Evolutionary conservation across 2,329 filamentous ascomycete genomes (phyloP).

Genomic region (Macrophomina tecta): DNA sequence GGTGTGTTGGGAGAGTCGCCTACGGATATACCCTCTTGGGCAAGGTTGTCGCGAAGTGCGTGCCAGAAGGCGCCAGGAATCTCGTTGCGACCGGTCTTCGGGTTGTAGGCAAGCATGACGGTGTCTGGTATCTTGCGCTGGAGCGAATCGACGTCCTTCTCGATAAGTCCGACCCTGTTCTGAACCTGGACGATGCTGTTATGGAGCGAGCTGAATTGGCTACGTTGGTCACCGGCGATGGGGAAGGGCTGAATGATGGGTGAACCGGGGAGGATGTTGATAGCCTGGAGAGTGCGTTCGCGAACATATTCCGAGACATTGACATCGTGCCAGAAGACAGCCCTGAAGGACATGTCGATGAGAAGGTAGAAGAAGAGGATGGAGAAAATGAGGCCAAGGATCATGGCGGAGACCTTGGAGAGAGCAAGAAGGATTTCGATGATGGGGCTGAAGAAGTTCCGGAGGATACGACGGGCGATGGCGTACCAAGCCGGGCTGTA

Average conservation of each 20-base stretch:
- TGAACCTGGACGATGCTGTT: conserved; percentile 11
- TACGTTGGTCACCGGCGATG: neutral
- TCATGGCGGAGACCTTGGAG: conserved; percentile 11
- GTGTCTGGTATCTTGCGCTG: conserved; percentile 60
- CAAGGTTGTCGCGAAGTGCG: conserved; percentile 64
- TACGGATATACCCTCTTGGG: conserved; percentile 44
- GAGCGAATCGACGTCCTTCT: conserved; percentile 42
- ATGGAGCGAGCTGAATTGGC: neutral
- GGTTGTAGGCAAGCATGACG: conserved; percentile 60
- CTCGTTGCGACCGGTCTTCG: conserved; percentile 58
- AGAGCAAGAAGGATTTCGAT: neutral
- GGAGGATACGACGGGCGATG: conserved; percentile 7
- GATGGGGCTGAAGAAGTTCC: conserved; percentile 5
- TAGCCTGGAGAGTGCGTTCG: neutral
- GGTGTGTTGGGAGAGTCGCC: neutral
- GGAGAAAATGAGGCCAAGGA: conserved; percentile 2
- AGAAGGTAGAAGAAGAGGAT: conserved; percentile 8
- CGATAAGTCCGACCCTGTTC: conserved; percentile 3
- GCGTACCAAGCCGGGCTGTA: neutral
- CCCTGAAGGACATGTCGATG: neutral
- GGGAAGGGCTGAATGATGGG: neutral
- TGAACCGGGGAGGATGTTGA: neutral
- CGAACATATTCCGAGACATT: conserved; percentile 1
- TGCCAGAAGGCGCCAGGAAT: conserved; percentile 70
- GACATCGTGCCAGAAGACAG: conserved; percentile 5